Base-by-base conservation (phyloP, 2,329 filamentous ascomycete species). In the Ophiostoma populinum region DNA sequence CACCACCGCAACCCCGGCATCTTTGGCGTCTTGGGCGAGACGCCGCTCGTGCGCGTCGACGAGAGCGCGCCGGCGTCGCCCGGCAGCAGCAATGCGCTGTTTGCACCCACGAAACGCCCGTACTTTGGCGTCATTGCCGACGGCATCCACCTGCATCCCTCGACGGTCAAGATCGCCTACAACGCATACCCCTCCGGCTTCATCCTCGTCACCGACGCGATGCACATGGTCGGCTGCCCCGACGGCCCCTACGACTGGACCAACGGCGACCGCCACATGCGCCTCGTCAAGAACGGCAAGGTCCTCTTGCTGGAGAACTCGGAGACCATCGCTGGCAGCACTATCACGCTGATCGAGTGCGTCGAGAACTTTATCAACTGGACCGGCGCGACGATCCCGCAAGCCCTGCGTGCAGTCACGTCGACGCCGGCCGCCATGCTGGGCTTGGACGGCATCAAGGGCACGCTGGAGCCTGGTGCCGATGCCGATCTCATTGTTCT, bases 71-170 rank as follows among this genome's bases (percentile, higher is more conserved):
- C 32, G 2, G 24, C 13, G 15, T 18, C 29, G n/a, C 32, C 59
- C 36, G 52, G 57, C 10, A 22, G 12, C 18, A 32, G 11, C 12
- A 25, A 19, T 15, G 22, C 13, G 2, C 15, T 25, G 3, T n/a
- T 13, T 11, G 30, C 26, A 5, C 31, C 26, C 64, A 76, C 37
- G 82, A 82, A 28, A 6, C 66, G 78, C 34, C 85, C 85, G 0
- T 93, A 69, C 54, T 94, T 87, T 52, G 86, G 86, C 39, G 70
- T 93, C 48, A 93, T 94, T 41, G 73, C 81, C 4, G 86, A 94
- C 50, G 86, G 86, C 15, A 83, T 92, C 42, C 86, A 94, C 51
- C 62, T 93, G 21, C 85, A 93, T 47, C 80, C 83, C 0, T 86
- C 82, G 1, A 81, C 80, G 0, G 73, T 93, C 55, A 86, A 85